Evolutionary conservation across 305 asterid species (phyloP).

Genomic region (Vinca major): DNA sequence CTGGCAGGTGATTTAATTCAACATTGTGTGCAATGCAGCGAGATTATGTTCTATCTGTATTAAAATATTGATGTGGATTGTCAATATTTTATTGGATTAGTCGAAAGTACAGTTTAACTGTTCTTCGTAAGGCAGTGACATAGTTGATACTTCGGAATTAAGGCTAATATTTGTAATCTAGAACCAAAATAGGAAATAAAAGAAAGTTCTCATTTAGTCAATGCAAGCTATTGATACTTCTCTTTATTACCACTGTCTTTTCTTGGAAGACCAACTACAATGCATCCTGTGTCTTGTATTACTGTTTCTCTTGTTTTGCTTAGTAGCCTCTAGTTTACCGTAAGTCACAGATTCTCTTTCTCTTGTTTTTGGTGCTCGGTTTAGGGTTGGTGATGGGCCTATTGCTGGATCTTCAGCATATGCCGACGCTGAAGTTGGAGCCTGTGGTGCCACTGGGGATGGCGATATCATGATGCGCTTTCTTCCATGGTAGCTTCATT

Average conservation of each 20-base stretch:
- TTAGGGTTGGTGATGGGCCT: conserved; percentile 95
- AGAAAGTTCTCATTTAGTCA: background rate
- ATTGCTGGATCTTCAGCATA: conserved; percentile 89
- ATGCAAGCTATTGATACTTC: background rate
- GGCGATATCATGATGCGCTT: conserved; percentile 99
- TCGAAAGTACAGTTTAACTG: background rate
- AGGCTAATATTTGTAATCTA: background rate
- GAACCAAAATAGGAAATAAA: background rate
- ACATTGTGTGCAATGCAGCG: background rate
- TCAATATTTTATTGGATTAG: background rate
- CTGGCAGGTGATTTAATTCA: conserved; percentile 59
- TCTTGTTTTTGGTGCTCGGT: conserved; percentile 2
- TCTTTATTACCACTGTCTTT: background rate
- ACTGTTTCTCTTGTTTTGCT: conserved; percentile 3
- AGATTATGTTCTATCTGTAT: background rate
- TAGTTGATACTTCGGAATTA: background rate
- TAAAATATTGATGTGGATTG: background rate
- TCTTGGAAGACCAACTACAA: background rate
- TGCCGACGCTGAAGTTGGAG: conserved; percentile 90
- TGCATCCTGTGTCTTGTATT: background rate
- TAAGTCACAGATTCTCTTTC: conserved; percentile 7
- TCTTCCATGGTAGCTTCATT: conserved; percentile 70
- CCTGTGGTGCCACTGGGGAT: conserved; percentile 96
- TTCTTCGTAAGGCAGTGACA: background rate
- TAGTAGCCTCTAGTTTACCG: background rate